phyloP scores from a whole-genome alignment of 2,329 filamentous ascomycete species.

The Epichloe amarillans region DNA sequence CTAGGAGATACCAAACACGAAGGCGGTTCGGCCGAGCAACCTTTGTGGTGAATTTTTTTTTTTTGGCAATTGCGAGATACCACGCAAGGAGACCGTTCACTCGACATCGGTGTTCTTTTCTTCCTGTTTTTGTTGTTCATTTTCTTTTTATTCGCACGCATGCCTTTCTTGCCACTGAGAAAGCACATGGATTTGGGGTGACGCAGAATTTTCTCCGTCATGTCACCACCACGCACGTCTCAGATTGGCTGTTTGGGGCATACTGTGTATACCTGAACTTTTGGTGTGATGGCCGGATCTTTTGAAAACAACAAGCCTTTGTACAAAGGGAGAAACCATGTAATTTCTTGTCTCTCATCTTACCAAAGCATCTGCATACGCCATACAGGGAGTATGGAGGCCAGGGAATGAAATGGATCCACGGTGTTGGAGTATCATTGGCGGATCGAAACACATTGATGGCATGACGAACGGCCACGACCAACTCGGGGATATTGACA shows the following conservation, averaged over 20 bases:
- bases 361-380: not conserved
- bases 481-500: not conserved
- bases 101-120: not conserved
- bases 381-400: not conserved
- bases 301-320: not conserved
- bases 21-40: not conserved
- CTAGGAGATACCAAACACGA: slow-evolving; percentile 3
- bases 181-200: not conserved
- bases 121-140: not conserved
- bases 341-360: not conserved
- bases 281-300: not conserved
- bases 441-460: not conserved
- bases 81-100: slow-evolving; percentile 1
- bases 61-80: not conserved
- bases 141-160: not conserved
- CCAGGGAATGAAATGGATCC: not conserved
- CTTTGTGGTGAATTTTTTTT: not conserved
- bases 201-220: not conserved
- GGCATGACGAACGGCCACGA: not conserved
- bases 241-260: not conserved
- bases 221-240: not conserved
- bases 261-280: not conserved
- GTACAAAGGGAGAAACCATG: not conserved
- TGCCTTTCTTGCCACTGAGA: not conserved
- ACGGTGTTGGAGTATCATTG: not conserved